These are phyloP conservation scores for Rasamsonia emersonii DNA, from an alignment of 2,329 filamentous ascomycete genomes.

Conservation along the genomic window DNA sequence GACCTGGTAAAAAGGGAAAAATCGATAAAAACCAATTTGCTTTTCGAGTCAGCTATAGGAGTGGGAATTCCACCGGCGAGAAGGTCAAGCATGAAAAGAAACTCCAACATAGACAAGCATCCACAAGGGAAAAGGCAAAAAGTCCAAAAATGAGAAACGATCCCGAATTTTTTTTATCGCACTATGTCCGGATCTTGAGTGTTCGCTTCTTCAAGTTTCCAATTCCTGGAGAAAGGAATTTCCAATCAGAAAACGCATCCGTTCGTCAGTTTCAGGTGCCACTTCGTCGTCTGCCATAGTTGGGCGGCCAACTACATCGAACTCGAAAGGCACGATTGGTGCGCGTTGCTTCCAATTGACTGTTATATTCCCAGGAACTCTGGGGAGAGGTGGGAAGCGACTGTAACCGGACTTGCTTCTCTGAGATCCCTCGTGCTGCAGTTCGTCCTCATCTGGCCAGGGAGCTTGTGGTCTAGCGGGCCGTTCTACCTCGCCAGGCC, in stretches of 20 bases:
- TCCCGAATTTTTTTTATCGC: background rate
- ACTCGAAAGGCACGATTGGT: constrained; percentile 12
- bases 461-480: constrained; percentile 13
- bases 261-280: constrained; percentile 7
- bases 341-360: constrained; percentile 23
- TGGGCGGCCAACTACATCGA: constrained; percentile 16
- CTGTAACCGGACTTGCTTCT: constrained; percentile 19
- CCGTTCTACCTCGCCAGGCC: constrained; percentile 5
- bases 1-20: too few relatives aligned
- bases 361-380: constrained; percentile 21
- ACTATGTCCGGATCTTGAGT: background rate
- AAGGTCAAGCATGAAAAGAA: too few relatives aligned
- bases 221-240: constrained; percentile 11
- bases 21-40: too few relatives aligned
- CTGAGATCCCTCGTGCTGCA: constrained; percentile 24
- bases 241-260: constrained; percentile 10
- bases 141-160: too few relatives aligned
- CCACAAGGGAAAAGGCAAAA: too few relatives aligned
- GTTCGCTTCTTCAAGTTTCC: constrained; percentile 5
- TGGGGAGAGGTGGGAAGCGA: constrained; percentile 23
- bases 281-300: constrained; percentile 4
- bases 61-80: too few relatives aligned
- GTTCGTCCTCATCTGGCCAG: constrained; percentile 23
- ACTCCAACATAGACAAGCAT: too few relatives aligned
- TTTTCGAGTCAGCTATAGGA: too few relatives aligned